phyloP scores from a whole-genome alignment of 176 grass and related monocot genomes.

The Aegilops umbellulata region DNA sequence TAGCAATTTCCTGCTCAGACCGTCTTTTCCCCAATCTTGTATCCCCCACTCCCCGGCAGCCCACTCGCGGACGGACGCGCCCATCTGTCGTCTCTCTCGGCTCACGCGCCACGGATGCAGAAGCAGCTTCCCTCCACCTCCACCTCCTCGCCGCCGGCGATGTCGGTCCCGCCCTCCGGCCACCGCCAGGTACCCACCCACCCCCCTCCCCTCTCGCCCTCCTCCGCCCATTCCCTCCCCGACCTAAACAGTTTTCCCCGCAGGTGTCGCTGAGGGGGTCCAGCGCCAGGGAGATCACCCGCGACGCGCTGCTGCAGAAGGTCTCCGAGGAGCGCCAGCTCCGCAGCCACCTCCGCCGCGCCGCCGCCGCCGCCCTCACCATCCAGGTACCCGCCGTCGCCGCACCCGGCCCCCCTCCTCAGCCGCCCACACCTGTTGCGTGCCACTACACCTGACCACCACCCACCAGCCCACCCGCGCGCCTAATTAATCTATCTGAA shows the following conservation, averaged over 20 bases:
- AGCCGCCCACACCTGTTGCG: neutral
- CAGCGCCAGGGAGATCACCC: conserved; percentile 83
- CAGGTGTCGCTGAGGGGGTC: conserved; percentile 90
- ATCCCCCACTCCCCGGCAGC: too few species aligned
- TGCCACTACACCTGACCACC: neutral
- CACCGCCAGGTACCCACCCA: conserved; percentile 36
- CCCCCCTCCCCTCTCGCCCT: neutral
- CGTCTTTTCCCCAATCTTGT: too few species aligned
- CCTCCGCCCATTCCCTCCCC: neutral
- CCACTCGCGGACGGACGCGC: neutral
- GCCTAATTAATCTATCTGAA: conserved; percentile 11
- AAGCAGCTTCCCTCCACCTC: neutral
- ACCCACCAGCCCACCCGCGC: neutral
- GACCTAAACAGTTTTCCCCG: neutral
- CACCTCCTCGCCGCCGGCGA: conserved; percentile 15
- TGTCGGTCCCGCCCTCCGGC: conserved; percentile 52
- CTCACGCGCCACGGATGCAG: neutral
- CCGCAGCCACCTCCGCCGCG: conserved; percentile 77
- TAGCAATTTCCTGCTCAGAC: too few species aligned
- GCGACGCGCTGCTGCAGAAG: conserved; percentile 90
- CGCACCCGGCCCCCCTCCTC: neutral
- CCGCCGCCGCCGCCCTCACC: conserved; percentile 55
- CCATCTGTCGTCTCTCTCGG: neutral
- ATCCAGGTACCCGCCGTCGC: conserved; percentile 59
- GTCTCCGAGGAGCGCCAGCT: conserved; percentile 86